Evolutionary conservation across 345 rosid species (phyloP), one percentile per base, ranked within the genome.

Genomic region (Eucalyptus marginata): DNA sequence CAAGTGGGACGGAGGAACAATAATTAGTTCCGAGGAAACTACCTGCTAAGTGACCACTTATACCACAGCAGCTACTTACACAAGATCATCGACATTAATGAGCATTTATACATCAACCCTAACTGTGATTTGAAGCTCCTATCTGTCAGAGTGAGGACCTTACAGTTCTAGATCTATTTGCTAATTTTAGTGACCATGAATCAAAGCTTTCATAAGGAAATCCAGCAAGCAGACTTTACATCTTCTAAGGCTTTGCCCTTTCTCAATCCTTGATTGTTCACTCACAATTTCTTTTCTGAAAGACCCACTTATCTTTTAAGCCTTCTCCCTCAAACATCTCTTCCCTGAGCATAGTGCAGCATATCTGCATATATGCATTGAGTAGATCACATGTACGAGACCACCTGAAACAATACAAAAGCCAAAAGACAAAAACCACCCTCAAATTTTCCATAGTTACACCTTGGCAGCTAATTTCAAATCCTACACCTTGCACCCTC

Each of bases 1-100:
- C 4, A 2, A 71, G 44, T 10, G 81, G 13, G 13, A 36, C 81
- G 0, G 46, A 33, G 81, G 81, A 33, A 17, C 24, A 2, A 17
- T 71, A 4, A 17, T 3, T 33, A 0, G 44, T 33, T 33, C 25
- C 5, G 2, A 33, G 44, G 1, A 71, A 33, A 71, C 44, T 1
- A 71, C 46, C 81, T 5, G 1, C 2, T 33, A 36, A 71, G 0
- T 16, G 79, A 66, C 79, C 43, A 16, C 79, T 31, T 3, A 0
- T 66, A 4, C 81, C 81, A 33, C 3, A 71, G 25, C 81, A 10
- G 81, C 81, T 33, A 71, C 14, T 36, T 33, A 71, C 0, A 33
- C 3, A 7, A 0, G 43, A 31, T 68, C 2, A 68, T 68, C 2
- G 0, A 7, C 44, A 17, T 16, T 33, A 1, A 71, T 71, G 44